A percentile compares a stretch with the other conserved stretches of the same genome.
phyloP scores from a whole-genome alignment of 306 rosid species.

The Trichosanthes truncata region DNA sequence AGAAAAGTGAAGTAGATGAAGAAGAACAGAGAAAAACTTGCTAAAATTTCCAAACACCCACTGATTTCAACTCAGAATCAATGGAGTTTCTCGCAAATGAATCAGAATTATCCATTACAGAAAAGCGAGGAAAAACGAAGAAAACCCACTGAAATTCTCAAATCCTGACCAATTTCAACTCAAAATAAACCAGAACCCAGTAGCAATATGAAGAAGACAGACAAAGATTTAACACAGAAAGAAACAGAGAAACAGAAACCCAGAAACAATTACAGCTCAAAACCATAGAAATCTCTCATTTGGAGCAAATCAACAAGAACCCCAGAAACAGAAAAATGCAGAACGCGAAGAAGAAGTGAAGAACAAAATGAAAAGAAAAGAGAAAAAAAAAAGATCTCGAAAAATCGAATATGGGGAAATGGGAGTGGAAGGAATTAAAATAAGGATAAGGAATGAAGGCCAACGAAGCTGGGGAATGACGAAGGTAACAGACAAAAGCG shows the following conservation, averaged over 20 bases:
- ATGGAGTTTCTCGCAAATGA: not conserved
- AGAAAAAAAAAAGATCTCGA: too few relatives aligned
- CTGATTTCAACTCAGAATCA: not conserved
- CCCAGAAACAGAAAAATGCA: not conserved
- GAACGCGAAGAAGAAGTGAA: not conserved
- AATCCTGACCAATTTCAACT: not conserved
- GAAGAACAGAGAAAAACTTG: not conserved
- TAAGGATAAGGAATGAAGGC: not conserved
- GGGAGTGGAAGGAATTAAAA: not conserved
- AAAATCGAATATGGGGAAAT: not conserved
- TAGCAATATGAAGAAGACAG: not conserved
- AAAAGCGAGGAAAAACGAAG: not conserved
- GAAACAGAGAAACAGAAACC: not conserved
- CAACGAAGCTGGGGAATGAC: not conserved
- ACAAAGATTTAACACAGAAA: not conserved
- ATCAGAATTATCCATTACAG: not conserved
- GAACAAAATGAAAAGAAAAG: not conserved
- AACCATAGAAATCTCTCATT: not conserved
- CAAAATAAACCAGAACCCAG: not conserved
- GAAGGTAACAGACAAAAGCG: slow-evolving; percentile 19
- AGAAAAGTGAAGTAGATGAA: not conserved
- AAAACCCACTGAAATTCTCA: not conserved
- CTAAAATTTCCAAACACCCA: not conserved
- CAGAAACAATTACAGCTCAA: not conserved
- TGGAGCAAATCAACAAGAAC: not conserved